Evolutionary conservation across 192 early-diverging fungal species (phyloP).

Genomic region (Martensiomyces pterosporus): DNA sequence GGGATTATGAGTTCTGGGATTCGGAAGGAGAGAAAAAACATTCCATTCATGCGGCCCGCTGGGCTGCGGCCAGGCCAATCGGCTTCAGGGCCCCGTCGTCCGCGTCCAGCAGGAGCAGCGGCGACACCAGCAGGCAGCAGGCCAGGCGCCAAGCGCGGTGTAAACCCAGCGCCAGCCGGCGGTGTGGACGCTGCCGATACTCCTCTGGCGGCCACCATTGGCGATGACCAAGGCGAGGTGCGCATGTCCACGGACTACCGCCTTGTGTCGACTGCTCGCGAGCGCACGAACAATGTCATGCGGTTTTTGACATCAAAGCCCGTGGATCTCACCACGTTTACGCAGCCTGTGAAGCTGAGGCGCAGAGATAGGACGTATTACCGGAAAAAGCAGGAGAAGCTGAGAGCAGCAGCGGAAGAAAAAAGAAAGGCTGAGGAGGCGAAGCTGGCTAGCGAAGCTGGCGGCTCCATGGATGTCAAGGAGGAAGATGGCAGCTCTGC

Average conservation of each 20-base stretch:
- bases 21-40: not conserved
- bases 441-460: not conserved
- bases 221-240: constrained; percentile 4
- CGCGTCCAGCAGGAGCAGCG: too few relatives aligned
- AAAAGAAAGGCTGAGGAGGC: not conserved
- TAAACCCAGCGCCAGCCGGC: too few relatives aligned
- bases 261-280: constrained; percentile 54
- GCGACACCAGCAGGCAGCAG: too few relatives aligned
- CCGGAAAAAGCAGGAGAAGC: constrained; percentile 40
- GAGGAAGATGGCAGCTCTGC: not conserved
- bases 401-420: not conserved
- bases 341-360: constrained; percentile 51
- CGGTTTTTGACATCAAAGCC: constrained; percentile 55
- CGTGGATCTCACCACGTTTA: constrained; percentile 54
- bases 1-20: not conserved
- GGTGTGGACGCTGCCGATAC: too few relatives aligned
- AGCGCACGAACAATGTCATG: constrained; percentile 64
- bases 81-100: not conserved
- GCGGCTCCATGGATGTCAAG: not conserved
- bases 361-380: constrained; percentile 38
- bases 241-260: constrained; percentile 55
- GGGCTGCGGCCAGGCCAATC: not conserved
- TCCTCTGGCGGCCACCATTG: not conserved
- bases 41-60: not conserved
- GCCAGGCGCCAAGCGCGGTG: too few relatives aligned